A percentile compares a stretch with the other conserved stretches of the same genome.
phyloP scores from a whole-genome alignment of 2,329 filamentous ascomycete genomes.

The Meredithiella fracta region DNA sequence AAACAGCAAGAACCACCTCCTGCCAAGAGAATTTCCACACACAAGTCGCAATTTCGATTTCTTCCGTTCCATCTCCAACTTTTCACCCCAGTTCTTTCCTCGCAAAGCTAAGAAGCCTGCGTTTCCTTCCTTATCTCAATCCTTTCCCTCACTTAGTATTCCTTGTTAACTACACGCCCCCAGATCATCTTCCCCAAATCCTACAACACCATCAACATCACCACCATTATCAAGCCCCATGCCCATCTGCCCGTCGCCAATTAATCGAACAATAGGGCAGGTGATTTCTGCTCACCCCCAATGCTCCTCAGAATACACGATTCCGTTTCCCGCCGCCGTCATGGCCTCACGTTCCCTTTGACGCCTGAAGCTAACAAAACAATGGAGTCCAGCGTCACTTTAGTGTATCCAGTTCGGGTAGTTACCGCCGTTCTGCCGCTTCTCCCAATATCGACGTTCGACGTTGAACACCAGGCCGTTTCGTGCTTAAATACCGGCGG shows the following conservation, averaged over 20 bases:
- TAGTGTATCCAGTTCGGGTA: not conserved
- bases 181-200: not conserved
- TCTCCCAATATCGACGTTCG: not conserved
- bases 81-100: too few relatives aligned
- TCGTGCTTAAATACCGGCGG: conserved; percentile 12
- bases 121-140: too few relatives aligned
- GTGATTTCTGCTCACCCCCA: conserved; percentile 1
- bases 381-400: not conserved
- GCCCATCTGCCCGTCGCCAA: not conserved
- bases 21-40: too few relatives aligned
- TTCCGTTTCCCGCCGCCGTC: not conserved
- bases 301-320: not conserved
- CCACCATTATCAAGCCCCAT: not conserved
- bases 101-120: too few relatives aligned
- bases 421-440: not conserved
- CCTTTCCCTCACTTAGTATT: not conserved
- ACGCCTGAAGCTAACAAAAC: not conserved
- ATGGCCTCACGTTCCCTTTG: not conserved
- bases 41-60: too few relatives aligned
- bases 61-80: too few relatives aligned
- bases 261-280: conserved; percentile 1
- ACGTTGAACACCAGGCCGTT: not conserved
- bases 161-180: too few relatives aligned
- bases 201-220: not conserved
- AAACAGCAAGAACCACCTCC: too few relatives aligned